Evolutionary conservation across 768 basidiomycete species (phyloP), one percentile per base, ranked within the genome.

Genomic region (Hygrophoropsis aurantiaca): DNA sequence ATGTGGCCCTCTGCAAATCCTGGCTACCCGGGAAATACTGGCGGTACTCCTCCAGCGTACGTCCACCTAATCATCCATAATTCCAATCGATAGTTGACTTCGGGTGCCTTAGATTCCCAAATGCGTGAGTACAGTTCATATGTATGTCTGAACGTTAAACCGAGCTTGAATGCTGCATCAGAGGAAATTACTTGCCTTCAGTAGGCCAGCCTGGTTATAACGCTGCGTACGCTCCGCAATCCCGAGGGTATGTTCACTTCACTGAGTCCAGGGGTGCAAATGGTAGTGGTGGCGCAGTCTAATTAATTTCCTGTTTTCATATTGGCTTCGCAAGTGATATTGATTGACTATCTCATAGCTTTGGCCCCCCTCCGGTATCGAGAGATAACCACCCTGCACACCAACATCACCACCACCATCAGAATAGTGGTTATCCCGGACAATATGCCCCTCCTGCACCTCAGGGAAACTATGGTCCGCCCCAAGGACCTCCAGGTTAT

Each of bases 371-470:
- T 9, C 68, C 66, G 25, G 56, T 62, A 18, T 57, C 58, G 26
- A 60, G 62, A 46, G 55, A 56, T 15, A 71, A 57, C 38, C 69
- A 74, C 51, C 76, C 76, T 19, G 75, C 70, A n/a, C 70, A 74
- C 44, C 70, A 71, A 45, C 67, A 72, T 46, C 72, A 71, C 27
- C 67, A 72, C 15, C 63, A 70, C 38, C 59, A 68, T 38, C 55
- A 57, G 9, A 40, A 49, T 11, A 50, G 54, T 46, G 60, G 61
- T 42, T 64, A 64, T 40, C 64, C 66, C 27, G 64, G 65, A 11
- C 64, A 63, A 46, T 49, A 62, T 27, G 49, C 52, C 13, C 27
- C 27, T 30, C 27, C 27, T 30, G 56, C 51, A 20, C 57, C 59
- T n/a, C 50, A 51, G 13, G 21, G 40, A 46, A 54, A 36, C 30